A percentile compares a stretch with the other conserved stretches of the same genome.
Evolutionary conservation across 768 basidiomycete species (phyloP).

Genomic region (Boletus sensibilis): DNA sequence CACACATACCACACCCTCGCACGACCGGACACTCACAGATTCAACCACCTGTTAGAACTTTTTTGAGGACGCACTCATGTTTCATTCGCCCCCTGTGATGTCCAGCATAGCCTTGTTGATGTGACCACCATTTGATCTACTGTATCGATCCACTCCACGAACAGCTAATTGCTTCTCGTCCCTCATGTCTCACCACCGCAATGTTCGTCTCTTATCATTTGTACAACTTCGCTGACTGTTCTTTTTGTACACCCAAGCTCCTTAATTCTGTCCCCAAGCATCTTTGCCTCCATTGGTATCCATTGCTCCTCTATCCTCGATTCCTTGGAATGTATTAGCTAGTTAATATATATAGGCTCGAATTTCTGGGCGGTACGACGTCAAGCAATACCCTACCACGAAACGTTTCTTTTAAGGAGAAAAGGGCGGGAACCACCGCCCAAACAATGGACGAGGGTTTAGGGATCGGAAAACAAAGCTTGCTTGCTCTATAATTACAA

Average conservation of each 20-base stretch:
- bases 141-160: conserved; percentile 8
- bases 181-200: not conserved
- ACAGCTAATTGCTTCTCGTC: not conserved
- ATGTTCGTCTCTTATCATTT: not conserved
- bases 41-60: conserved; percentile 6
- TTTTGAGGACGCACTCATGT: conserved; percentile 1
- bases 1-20: not conserved
- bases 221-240: not conserved
- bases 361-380: not conserved
- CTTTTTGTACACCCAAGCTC: not conserved
- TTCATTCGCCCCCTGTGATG: not conserved
- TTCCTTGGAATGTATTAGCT: conserved; percentile 14
- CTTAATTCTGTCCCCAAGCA: conserved; percentile 2
- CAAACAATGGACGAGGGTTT: too few relatives aligned
- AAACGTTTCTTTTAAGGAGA: not conserved
- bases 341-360: not conserved
- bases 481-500: not conserved
- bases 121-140: conserved; percentile 4
- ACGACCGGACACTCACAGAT: conserved; percentile 13
- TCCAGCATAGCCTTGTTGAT: conserved; percentile 5
- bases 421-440: not conserved
- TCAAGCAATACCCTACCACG: not conserved
- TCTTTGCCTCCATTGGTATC: not conserved
- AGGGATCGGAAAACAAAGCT: not conserved
- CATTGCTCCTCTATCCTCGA: not conserved